Conservation (phyloP, 305 asterid genomes). For the Striga hermonthica region DNA sequence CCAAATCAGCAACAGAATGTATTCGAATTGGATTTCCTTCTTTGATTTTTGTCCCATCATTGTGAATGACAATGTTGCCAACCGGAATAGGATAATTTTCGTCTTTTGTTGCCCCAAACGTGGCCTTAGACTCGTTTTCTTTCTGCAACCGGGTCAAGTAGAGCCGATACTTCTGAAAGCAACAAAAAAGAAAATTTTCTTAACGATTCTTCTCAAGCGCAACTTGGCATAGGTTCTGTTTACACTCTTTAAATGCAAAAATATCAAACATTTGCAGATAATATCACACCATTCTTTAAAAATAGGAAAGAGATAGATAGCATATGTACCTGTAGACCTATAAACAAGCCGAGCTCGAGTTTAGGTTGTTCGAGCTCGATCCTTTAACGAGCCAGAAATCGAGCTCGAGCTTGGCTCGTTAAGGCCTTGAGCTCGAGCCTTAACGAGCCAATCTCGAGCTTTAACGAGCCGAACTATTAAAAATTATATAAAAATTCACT, state of each 20-base stretch:
- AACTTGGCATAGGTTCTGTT: not conserved
- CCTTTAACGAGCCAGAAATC: too few species aligned
- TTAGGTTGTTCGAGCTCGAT: too few species aligned
- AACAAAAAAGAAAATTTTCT: slow-evolving; percentile 26
- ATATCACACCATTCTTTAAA: not conserved
- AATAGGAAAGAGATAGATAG: not conserved
- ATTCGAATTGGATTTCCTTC: slow-evolving; percentile 17
- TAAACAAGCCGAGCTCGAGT: too few species aligned
- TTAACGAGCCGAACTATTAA: too few species aligned
- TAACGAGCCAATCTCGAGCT: too few species aligned
- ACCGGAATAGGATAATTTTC: slow-evolving; percentile 35
- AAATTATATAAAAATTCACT: too few species aligned
- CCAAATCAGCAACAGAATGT: slow-evolving; percentile 36
- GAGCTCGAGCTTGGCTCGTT: too few species aligned
- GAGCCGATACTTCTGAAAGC: slow-evolving; percentile 83
- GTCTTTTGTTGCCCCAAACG: slow-evolving; percentile 43
- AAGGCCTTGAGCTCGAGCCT: too few species aligned
- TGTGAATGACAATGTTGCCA: slow-evolving; percentile 35
- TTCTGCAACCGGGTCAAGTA: slow-evolving; percentile 81
- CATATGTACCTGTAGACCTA: too few species aligned
- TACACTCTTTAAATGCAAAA: not conserved
- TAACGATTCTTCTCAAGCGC: slow-evolving; percentile 24
- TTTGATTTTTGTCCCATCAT: slow-evolving; percentile 36
- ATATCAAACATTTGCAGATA: slow-evolving; percentile 2
- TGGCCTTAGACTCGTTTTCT: slow-evolving; percentile 53